Percentiles rank a stretch among this genome's conserved stretches.
Conservation (phyloP, 495 filamentous ascomycete species). For the Daldinia bambusicola region DNA sequence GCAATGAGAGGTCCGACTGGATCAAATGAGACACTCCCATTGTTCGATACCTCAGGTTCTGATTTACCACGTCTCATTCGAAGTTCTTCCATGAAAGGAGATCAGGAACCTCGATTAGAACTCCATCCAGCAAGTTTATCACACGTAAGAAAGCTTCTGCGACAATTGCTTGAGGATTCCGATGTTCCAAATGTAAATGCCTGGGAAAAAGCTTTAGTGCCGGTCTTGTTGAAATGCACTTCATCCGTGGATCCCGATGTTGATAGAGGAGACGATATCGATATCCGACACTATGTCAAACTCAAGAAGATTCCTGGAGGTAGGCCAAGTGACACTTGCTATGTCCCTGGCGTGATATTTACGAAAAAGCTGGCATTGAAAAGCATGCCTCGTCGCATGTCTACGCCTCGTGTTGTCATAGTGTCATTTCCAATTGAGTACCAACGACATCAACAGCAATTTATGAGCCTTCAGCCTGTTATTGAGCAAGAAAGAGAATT, state of each 20-base stretch:
- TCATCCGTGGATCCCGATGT: slow-evolving; percentile 96
- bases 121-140: slow-evolving; percentile 86
- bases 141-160: slow-evolving; percentile 85
- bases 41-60: slow-evolving; percentile 50
- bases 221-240: slow-evolving; percentile 89
- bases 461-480: slow-evolving; percentile 97
- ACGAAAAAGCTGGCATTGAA: slow-evolving; percentile 96
- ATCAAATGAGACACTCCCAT: slow-evolving; percentile 55
- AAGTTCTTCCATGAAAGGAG: slow-evolving; percentile 86
- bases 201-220: slow-evolving; percentile 93
- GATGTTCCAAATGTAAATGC: slow-evolving; percentile 73
- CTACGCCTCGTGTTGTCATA: slow-evolving; percentile 87
- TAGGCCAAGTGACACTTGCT: slow-evolving; percentile 87
- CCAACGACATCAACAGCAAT: slow-evolving; percentile 91
- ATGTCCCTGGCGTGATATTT: slow-evolving; percentile 96
- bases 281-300: slow-evolving; percentile 99
- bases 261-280: slow-evolving; percentile 88
- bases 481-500: slow-evolving; percentile 98
- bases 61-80: slow-evolving; percentile 72
- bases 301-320: slow-evolving; percentile 95
- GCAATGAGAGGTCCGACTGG: slow-evolving; percentile 54
- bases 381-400: slow-evolving; percentile 89
- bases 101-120: slow-evolving; percentile 76
- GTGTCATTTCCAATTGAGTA: slow-evolving; percentile 97
- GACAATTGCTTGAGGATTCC: slow-evolving; percentile 81